Evolutionary conservation across 2,329 filamentous ascomycete species (phyloP).

Genomic region (Fusarium sp.): DNA sequence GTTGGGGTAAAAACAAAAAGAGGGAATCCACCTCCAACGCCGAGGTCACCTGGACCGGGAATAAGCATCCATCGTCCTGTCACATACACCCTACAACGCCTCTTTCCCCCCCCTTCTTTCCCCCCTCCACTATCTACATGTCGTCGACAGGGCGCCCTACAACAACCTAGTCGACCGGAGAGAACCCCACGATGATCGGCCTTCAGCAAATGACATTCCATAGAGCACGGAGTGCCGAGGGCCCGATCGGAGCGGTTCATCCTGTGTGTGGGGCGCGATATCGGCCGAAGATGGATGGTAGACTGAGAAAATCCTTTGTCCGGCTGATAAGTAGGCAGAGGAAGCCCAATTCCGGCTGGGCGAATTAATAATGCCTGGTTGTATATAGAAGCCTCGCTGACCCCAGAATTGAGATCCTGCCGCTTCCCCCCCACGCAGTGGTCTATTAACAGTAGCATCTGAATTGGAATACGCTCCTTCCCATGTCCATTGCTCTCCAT

Average conservation of each 20-base stretch:
- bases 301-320: slow-evolving; percentile 18
- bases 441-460: slow-evolving; percentile 9
- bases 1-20: slow-evolving; percentile 2
- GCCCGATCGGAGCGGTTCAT: slow-evolving; percentile 15
- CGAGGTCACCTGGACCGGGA: not conserved
- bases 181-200: not conserved
- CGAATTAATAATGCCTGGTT: slow-evolving; percentile 7
- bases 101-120: not conserved
- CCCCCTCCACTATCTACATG: not conserved
- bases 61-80: not conserved
- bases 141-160: slow-evolving; percentile 18
- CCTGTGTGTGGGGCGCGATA: slow-evolving; percentile 37
- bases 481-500: slow-evolving; percentile 6
- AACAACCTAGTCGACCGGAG: not conserved
- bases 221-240: slow-evolving; percentile 1
- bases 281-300: slow-evolving; percentile 25
- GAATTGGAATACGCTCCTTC: slow-evolving; percentile 14
- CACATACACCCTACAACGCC: not conserved
- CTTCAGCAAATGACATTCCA: slow-evolving; percentile 17
- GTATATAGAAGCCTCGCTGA: slow-evolving; percentile 34
- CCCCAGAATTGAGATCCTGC: slow-evolving; percentile 6
- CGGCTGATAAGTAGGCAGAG: slow-evolving; percentile 1
- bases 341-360: not conserved
- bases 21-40: not conserved
- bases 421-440: not conserved